Conservation (phyloP, 208 protist genomes). For the Paratrypanosoma confusum region DNA sequence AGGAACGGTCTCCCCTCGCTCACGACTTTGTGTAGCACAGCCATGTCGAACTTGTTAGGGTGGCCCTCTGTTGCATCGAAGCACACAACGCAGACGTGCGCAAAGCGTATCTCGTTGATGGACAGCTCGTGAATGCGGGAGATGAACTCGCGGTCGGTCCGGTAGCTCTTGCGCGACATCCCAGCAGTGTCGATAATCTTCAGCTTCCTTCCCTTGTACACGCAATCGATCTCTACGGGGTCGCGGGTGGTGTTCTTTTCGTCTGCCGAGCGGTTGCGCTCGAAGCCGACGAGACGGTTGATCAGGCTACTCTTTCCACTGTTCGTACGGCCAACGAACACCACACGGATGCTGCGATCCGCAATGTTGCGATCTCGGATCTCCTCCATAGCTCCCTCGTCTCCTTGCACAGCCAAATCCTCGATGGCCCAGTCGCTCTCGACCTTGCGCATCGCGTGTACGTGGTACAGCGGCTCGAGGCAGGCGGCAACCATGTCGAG, state of each 20-base stretch:
- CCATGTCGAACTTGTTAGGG: slow-evolving; percentile 89
- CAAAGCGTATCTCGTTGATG: slow-evolving; percentile 70
- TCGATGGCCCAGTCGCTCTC: slow-evolving; percentile 86
- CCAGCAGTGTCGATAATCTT: slow-evolving; percentile 87
- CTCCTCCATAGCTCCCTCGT: slow-evolving; percentile 80
- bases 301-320: slow-evolving; percentile 90
- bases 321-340: slow-evolving; percentile 88
- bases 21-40: slow-evolving; percentile 72
- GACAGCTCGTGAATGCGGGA: slow-evolving; percentile 65
- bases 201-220: slow-evolving; percentile 82
- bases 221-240: slow-evolving; percentile 76
- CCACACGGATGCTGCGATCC: slow-evolving; percentile 80
- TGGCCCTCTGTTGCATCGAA: slow-evolving; percentile 88
- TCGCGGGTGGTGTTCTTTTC: slow-evolving; percentile 88
- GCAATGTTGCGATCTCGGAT: slow-evolving; percentile 75
- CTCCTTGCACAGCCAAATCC: slow-evolving; percentile 68
- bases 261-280: slow-evolving; percentile 70
- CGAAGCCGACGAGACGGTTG: slow-evolving; percentile 88
- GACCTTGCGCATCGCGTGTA: slow-evolving; percentile 59
- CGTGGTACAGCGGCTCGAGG: slow-evolving; percentile 70
- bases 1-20: slow-evolving; percentile 80
- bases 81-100: slow-evolving; percentile 80
- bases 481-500: slow-evolving; percentile 60
- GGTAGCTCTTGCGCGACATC: slow-evolving; percentile 56
- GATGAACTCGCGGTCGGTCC: slow-evolving; percentile 74